Evolutionary conservation across 495 filamentous ascomycete species (phyloP).

Genomic region (Aspergillus biplanus): DNA sequence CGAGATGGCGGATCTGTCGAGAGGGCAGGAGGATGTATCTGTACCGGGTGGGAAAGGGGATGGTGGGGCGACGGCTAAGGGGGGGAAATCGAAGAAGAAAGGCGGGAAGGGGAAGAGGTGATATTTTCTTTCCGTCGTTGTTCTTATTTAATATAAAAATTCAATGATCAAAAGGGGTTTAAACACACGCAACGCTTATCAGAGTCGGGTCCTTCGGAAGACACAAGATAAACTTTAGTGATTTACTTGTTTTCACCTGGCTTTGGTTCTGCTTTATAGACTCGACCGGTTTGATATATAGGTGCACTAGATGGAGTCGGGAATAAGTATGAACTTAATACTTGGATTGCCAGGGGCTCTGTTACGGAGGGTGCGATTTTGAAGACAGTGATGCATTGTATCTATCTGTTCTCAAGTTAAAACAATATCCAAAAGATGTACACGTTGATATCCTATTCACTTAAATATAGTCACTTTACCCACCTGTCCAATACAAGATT

Average conservation of each 20-base stretch:
- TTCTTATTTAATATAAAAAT: neutral
- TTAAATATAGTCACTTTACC: constrained; percentile 15
- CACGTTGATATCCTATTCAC: constrained; percentile 23
- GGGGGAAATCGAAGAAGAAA: constrained; percentile 20
- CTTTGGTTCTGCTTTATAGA: too few species aligned
- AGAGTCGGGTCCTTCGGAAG: too few species aligned
- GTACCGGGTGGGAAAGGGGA: constrained; percentile 22
- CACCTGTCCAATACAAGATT: constrained; percentile 10
- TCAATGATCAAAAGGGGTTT: too few species aligned
- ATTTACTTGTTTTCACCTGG: too few species aligned
- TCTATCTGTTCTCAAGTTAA: neutral
- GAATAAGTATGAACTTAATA: too few species aligned
- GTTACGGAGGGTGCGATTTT: constrained; percentile 1
- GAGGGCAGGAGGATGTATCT: constrained; percentile 20
- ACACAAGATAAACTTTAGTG: too few species aligned
- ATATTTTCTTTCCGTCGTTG: constrained; percentile 3
- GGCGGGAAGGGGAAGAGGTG: constrained; percentile 41
- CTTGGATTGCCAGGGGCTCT: neutral
- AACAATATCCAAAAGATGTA: constrained; percentile 27
- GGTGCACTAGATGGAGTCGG: too few species aligned
- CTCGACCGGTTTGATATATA: too few species aligned
- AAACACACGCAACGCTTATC: too few species aligned
- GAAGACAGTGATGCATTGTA: neutral
- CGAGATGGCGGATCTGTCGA: constrained; percentile 44
- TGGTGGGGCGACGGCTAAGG: constrained; percentile 20